Conservation (phyloP, 1,284 basidiomycete species). For the Rhodotorula sp. region DNA sequence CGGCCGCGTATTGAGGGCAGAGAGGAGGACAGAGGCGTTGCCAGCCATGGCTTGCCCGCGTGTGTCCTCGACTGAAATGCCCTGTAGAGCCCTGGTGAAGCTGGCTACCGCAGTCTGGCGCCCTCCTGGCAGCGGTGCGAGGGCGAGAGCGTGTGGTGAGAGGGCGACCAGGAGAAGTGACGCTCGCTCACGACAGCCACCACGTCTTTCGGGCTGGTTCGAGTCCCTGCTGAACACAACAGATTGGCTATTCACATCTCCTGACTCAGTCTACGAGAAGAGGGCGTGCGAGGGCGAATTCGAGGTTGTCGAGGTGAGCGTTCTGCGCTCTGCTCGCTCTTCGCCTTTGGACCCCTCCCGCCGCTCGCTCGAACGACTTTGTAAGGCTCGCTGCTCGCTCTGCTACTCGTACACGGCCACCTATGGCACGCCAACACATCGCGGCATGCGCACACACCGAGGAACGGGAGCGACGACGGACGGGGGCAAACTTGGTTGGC, state of each 20-base stretch:
- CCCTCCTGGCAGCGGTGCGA: no score
- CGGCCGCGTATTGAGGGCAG: slow-evolving; percentile 8
- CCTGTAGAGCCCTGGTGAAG: no score
- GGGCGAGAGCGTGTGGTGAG: neutral
- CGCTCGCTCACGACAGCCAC: neutral
- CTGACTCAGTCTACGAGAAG: no score
- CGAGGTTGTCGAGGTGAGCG: neutral
- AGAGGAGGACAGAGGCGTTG: slow-evolving; percentile 24
- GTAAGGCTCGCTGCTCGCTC: neutral
- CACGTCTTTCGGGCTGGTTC: no score
- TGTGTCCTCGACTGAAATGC: no score
- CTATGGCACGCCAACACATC: neutral
- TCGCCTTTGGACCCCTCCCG: neutral
- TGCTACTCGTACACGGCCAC: neutral
- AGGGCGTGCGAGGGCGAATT: neutral
- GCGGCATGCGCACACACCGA: neutral
- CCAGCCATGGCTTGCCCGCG: slow-evolving; percentile 8
- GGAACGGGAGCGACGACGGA: neutral
- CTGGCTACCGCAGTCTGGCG: no score
- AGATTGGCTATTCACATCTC: no score
- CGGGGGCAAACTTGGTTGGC: no score
- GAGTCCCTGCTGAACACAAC: no score
- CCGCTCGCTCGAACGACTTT: neutral
- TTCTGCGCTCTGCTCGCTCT: neutral
- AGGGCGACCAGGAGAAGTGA: neutral